Evolutionary conservation across 176 grass and related monocot genomes (phyloP).

Genomic region (Triticum timopheevii): DNA sequence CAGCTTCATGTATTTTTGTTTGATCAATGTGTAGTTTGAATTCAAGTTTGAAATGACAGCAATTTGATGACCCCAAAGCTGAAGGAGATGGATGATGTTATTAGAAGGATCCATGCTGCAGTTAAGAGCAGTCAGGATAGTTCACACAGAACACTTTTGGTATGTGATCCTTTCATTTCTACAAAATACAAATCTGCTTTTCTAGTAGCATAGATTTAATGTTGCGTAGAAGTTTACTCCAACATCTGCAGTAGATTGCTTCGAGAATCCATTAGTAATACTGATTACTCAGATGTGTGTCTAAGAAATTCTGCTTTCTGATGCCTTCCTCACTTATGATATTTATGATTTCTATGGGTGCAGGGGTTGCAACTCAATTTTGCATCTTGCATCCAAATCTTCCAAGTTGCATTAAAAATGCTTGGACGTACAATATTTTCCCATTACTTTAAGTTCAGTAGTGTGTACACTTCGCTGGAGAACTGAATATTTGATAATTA

Average conservation of each 20-base stretch:
- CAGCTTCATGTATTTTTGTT: conserved; percentile 1
- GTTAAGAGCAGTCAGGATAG: conserved; percentile 45
- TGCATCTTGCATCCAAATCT: neutral
- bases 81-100: conserved; percentile 96
- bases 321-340: neutral
- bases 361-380: neutral
- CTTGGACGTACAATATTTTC: neutral
- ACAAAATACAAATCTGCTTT: conserved; percentile 6
- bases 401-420: conserved; percentile 5
- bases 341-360: neutral
- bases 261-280: neutral
- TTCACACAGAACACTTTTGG: conserved; percentile 63
- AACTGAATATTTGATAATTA: neutral
- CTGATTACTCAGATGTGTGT: neutral
- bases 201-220: neutral
- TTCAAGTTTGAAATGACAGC: conserved; percentile 50
- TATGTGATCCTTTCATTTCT: conserved; percentile 42
- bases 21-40: conserved; percentile 7
- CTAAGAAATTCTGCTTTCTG: conserved; percentile 4
- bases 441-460: neutral
- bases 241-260: neutral
- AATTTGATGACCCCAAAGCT: conserved; percentile 83
- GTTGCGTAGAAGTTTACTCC: neutral
- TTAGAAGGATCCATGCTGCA: conserved; percentile 63
- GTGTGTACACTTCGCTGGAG: neutral